Evolutionary conservation across 1,284 basidiomycete genomes (phyloP).

Genomic region (Puccinia triticina): DNA sequence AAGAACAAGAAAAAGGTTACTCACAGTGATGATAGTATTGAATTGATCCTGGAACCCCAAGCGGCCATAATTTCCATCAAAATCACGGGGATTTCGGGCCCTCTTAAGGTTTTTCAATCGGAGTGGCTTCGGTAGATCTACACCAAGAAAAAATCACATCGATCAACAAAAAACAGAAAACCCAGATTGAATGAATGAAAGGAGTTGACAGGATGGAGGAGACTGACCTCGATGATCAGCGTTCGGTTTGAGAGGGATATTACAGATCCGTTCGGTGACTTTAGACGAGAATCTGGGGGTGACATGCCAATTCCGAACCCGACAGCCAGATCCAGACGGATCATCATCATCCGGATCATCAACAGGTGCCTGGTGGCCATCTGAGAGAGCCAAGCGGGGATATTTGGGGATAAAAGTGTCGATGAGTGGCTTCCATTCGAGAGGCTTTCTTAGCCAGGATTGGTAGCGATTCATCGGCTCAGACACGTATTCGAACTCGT

Average conservation of each 20-base stretch:
- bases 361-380: background rate
- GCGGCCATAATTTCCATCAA: slow-evolving; percentile 38
- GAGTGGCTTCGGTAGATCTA: slow-evolving; percentile 6
- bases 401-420: slow-evolving; percentile 15
- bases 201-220: background rate
- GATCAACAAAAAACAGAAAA: background rate
- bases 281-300: slow-evolving; percentile 26
- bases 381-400: background rate
- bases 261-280: slow-evolving; percentile 31
- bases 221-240: slow-evolving; percentile 39
- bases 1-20: background rate
- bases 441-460: slow-evolving; percentile 25
- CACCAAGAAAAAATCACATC: background rate
- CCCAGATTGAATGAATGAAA: too few species aligned
- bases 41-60: slow-evolving; percentile 7
- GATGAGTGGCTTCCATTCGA: slow-evolving; percentile 12
- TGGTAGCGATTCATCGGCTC: slow-evolving; percentile 27
- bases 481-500: slow-evolving; percentile 20
- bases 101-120: background rate
- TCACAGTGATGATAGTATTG: slow-evolving; percentile 32
- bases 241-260: slow-evolving; percentile 26
- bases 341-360: background rate
- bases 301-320: slow-evolving; percentile 27
- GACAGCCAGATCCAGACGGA: background rate
- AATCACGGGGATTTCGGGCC: background rate